Percentiles rank a stretch among this genome's conserved stretches.
phyloP scores from a whole-genome alignment of 345 rosid genomes.

The Noccaea bulbosa region DNA sequence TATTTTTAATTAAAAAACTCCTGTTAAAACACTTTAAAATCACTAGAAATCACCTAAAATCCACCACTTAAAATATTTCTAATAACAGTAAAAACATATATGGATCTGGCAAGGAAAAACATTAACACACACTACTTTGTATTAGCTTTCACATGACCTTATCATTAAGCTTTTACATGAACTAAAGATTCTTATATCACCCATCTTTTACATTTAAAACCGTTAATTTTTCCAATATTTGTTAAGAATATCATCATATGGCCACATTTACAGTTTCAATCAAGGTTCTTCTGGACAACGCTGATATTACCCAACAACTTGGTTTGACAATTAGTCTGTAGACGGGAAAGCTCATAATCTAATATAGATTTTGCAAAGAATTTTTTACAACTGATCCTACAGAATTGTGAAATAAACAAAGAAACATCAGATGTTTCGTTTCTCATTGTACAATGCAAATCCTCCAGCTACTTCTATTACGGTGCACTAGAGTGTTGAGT shows the following conservation, averaged over 20 bases:
- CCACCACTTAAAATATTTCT: no score
- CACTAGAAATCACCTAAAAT: no score
- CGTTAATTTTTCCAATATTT: background rate
- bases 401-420: slow-evolving; percentile 4
- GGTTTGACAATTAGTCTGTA: background rate
- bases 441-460: slow-evolving; percentile 24
- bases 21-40: no score
- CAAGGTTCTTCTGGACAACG: slow-evolving; percentile 4
- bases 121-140: background rate
- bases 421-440: slow-evolving; percentile 14
- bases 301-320: background rate
- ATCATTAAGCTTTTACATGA: background rate
- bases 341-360: background rate
- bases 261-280: background rate
- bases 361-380: slow-evolving; percentile 8
- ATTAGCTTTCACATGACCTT: background rate
- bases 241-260: background rate
- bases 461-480: slow-evolving; percentile 22
- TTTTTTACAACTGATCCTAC: background rate
- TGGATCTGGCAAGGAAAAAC: background rate
- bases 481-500: slow-evolving; percentile 26
- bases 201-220: slow-evolving; percentile 6
- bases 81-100: background rate
- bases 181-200: background rate
- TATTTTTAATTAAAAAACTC: no score